phyloP scores from a whole-genome alignment of 1,284 basidiomycete species.

The Ustilago sp. region DNA sequence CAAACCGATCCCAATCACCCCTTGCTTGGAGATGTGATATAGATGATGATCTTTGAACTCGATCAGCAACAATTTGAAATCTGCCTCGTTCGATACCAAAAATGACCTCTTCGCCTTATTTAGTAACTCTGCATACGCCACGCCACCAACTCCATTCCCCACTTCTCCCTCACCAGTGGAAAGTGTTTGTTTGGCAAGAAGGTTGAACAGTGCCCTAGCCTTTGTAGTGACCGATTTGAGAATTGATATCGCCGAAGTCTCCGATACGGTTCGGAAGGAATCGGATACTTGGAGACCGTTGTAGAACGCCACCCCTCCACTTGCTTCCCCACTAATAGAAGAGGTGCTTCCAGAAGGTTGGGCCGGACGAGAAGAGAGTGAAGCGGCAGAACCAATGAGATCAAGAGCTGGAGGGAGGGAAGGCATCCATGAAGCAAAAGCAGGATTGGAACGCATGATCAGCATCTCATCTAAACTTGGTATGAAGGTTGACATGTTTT shows the following conservation, averaged over 20 bases:
- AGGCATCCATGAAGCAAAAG: constrained; percentile 45
- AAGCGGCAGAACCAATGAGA: constrained; percentile 31
- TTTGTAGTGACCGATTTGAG: constrained; percentile 58
- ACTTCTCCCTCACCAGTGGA: background rate
- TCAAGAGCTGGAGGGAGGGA: constrained; percentile 33
- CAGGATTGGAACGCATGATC: constrained; percentile 48
- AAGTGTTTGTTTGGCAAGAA: constrained; percentile 40
- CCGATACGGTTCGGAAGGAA: constrained; percentile 29
- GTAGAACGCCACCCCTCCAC: constrained; percentile 22
- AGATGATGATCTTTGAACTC: constrained; percentile 60
- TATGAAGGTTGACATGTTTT: constrained; percentile 44
- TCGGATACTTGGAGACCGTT: constrained; percentile 41
- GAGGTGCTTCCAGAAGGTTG: background rate
- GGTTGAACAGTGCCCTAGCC: constrained; percentile 53
- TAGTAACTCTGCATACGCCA: constrained; percentile 43
- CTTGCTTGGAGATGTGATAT: constrained; percentile 33
- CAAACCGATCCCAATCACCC: constrained; percentile 32
- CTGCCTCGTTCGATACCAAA: constrained; percentile 49
- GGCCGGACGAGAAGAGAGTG: background rate
- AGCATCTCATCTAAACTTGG: constrained; percentile 52
- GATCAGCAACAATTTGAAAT: constrained; percentile 51
- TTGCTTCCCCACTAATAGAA: background rate
- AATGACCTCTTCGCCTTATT: constrained; percentile 50
- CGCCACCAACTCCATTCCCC: constrained; percentile 7
- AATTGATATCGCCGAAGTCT: constrained; percentile 53